These are phyloP conservation scores for Venturia carpophila DNA, from an alignment of 2,329 filamentous ascomycete species.

Conservation along the genomic window DNA sequence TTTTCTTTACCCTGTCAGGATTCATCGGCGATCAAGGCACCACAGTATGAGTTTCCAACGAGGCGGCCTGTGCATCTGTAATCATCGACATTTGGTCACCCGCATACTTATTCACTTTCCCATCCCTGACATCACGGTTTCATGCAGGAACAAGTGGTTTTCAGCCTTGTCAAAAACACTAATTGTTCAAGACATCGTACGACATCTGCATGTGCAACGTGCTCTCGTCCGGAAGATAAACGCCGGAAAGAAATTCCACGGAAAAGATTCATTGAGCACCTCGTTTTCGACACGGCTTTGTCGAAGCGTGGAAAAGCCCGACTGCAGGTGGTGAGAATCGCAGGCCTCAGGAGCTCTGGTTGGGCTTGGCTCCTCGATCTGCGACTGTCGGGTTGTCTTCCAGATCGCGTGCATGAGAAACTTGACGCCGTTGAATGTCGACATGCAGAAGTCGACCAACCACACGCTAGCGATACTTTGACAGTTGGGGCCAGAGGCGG, in stretches of 20 bases:
- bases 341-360: not conserved
- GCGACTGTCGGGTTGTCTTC: not conserved
- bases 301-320: not conserved
- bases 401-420: slow-evolving; percentile 2
- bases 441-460: not conserved
- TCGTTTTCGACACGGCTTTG: too few species aligned
- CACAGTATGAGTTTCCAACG: not conserved
- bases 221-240: not conserved
- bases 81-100: not conserved
- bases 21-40: not conserved
- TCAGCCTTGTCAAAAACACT: not conserved
- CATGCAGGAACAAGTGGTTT: slow-evolving; percentile 6
- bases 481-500: not conserved
- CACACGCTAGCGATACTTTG: not conserved
- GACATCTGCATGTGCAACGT: not conserved
- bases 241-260: not conserved
- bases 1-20: not conserved
- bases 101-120: not conserved
- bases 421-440: not conserved
- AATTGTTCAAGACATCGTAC: not conserved
- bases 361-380: not conserved
- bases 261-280: not conserved
- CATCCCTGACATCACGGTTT: not conserved
- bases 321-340: not conserved
- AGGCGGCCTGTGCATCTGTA: not conserved